Percentiles rank a stretch among this genome's conserved stretches.
phyloP scores from a whole-genome alignment of 306 rosid genomes.

The Ammopiptanthus mongolicus region DNA sequence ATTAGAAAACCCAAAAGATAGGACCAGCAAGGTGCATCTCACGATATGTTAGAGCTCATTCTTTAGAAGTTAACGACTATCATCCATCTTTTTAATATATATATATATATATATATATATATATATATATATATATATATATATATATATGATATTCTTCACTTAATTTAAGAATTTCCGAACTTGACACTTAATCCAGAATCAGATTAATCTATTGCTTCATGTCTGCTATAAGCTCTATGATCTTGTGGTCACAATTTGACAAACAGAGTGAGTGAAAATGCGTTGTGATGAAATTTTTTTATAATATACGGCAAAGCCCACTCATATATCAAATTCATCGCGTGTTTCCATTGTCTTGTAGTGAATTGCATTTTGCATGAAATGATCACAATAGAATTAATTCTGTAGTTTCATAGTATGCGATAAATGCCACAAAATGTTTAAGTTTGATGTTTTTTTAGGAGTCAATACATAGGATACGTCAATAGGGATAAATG shows the following conservation, averaged over 20 bases:
- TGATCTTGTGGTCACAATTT: background rate
- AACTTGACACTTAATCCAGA: background rate
- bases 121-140: too few species aligned
- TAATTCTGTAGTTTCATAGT: background rate
- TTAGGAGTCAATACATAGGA: background rate
- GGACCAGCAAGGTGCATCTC: slow-evolving; percentile 74
- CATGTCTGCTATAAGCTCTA: background rate
- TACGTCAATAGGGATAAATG: background rate
- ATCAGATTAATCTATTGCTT: slow-evolving; percentile 5
- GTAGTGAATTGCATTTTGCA: background rate
- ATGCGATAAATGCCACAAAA: background rate
- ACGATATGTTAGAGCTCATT: slow-evolving; percentile 74
- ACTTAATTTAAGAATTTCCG: background rate
- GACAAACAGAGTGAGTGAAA: background rate
- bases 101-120: too few species aligned
- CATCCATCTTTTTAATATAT: background rate
- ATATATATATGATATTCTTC: slow-evolving; percentile 1
- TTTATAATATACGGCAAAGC: background rate
- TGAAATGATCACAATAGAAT: background rate
- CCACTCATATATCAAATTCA: background rate
- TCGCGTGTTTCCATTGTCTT: background rate
- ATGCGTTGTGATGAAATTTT: background rate
- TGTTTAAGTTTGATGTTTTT: background rate
- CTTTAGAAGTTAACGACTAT: slow-evolving; percentile 72
- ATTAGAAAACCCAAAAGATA: slow-evolving; percentile 84